These are phyloP conservation scores for Rhododendron molle DNA, from an alignment of 148 eudicot species.

Conservation along the genomic window DNA sequence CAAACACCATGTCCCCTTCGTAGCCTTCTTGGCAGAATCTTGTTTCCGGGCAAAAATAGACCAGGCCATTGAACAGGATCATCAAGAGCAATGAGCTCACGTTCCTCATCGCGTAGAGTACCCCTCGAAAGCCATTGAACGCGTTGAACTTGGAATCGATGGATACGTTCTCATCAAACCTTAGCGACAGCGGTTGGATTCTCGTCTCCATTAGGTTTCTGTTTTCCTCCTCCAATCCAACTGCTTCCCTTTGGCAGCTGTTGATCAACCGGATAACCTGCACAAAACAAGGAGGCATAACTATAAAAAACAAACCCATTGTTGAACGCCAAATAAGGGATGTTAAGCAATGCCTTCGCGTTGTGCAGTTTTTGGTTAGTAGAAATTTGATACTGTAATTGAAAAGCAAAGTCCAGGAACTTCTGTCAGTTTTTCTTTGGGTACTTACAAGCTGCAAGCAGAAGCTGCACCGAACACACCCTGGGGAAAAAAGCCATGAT, in stretches of 20 bases:
- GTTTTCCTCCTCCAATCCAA: slow-evolving; percentile 48
- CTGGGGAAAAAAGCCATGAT: not conserved
- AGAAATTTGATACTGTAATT: no score
- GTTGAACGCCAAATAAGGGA: not conserved
- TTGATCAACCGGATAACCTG: slow-evolving; percentile 41
- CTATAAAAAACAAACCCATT: not conserved
- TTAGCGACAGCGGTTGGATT: slow-evolving; percentile 32
- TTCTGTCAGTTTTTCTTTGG: not conserved
- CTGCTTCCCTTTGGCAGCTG: slow-evolving; percentile 40
- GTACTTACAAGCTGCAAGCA: not conserved
- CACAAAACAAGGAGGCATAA: not conserved
- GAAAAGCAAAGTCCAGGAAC: not conserved
- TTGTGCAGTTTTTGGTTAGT: not conserved
- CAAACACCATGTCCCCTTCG: slow-evolving; percentile 29
- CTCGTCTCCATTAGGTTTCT: slow-evolving; percentile 40
- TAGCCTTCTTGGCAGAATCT: slow-evolving; percentile 21
- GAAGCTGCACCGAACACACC: not conserved
- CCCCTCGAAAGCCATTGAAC: slow-evolving; percentile 45
- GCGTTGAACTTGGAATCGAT: slow-evolving; percentile 44
- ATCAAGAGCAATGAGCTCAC: slow-evolving; percentile 36
- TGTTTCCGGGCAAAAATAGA: slow-evolving; percentile 30
- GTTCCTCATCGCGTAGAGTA: slow-evolving; percentile 39
- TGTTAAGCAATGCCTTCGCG: not conserved
- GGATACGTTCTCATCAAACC: slow-evolving; percentile 28
- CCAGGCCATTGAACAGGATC: slow-evolving; percentile 43